Evolutionary conservation across 202 grass and related monocot species (phyloP).

Genomic region (Alloteropsis angusta): DNA sequence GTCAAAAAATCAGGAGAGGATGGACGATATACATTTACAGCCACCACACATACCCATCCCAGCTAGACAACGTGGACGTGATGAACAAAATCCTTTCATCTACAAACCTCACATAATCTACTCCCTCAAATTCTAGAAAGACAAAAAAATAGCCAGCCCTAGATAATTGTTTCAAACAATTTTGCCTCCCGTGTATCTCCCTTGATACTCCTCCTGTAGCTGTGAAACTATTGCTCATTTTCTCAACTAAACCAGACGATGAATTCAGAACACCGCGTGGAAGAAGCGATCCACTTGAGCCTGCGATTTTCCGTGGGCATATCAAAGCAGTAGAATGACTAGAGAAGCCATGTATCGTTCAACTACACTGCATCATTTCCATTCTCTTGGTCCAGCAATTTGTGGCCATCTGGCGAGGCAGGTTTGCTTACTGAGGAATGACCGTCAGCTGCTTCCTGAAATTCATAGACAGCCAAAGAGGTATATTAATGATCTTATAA

Average conservation of each 20-base stretch:
- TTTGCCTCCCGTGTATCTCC: not conserved
- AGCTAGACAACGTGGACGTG: not conserved
- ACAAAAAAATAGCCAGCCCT: not conserved
- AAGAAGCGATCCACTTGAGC: not conserved
- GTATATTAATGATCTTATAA: not conserved
- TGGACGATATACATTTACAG: slow-evolving; percentile 21
- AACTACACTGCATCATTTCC: not conserved
- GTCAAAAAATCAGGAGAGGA: slow-evolving; percentile 18
- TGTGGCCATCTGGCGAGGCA: not conserved
- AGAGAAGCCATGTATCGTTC: not conserved
- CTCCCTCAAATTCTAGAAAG: not conserved
- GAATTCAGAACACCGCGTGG: not conserved
- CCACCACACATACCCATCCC: not conserved
- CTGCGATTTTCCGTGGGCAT: not conserved
- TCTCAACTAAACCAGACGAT: not conserved
- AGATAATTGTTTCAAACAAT: slow-evolving; percentile 4
- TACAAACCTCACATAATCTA: slow-evolving; percentile 14
- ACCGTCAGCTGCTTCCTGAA: slow-evolving; percentile 17
- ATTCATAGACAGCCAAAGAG: not conserved
- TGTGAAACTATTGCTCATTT: not conserved
- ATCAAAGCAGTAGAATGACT: not conserved
- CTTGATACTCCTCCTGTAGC: not conserved
- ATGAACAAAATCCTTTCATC: not conserved
- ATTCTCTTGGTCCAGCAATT: slow-evolving; percentile 14
- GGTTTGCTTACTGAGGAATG: slow-evolving; percentile 34